A percentile compares a stretch with the other conserved stretches of the same genome.
Conservation (phyloP, 257 asterid species). For the Eucommia ulmoides region DNA sequence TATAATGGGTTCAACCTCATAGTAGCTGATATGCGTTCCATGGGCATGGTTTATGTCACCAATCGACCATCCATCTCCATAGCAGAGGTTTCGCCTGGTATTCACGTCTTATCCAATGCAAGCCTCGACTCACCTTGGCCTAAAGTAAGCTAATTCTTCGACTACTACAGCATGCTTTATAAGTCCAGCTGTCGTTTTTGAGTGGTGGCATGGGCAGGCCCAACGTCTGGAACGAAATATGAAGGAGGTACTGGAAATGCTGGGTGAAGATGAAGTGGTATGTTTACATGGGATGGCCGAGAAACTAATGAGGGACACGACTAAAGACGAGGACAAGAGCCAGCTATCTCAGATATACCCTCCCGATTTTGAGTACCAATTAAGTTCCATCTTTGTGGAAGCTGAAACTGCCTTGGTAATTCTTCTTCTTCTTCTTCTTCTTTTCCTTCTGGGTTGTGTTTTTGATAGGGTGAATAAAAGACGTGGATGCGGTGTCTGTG, state of each 20-base stretch:
- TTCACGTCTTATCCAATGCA: slow-evolving; percentile 82
- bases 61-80: slow-evolving; percentile 44
- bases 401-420: slow-evolving; percentile 17
- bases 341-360: slow-evolving; percentile 41
- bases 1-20: slow-evolving; percentile 69
- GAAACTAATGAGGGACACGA: slow-evolving; percentile 32
- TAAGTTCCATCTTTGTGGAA: slow-evolving; percentile 70
- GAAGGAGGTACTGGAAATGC: slow-evolving; percentile 20
- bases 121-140: slow-evolving; percentile 77
- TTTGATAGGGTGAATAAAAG: too few relatives aligned
- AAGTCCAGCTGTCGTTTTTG: too few relatives aligned
- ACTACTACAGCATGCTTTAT: too few relatives aligned
- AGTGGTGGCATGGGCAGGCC: too few relatives aligned
- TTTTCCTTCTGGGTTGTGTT: not conserved
- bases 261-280: slow-evolving; percentile 17
- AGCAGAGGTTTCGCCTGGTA: slow-evolving; percentile 58
- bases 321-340: slow-evolving; percentile 41
- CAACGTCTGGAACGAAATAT: slow-evolving; percentile 27
- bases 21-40: slow-evolving; percentile 52
- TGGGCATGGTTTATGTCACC: slow-evolving; percentile 70
- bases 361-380: slow-evolving; percentile 43
- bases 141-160: too few relatives aligned
- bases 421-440: not conserved
- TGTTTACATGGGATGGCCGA: slow-evolving; percentile 20
- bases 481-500: too few relatives aligned